Evolutionary conservation across 331 rosid genomes (phyloP).

Genomic region (Malus hybrid): DNA sequence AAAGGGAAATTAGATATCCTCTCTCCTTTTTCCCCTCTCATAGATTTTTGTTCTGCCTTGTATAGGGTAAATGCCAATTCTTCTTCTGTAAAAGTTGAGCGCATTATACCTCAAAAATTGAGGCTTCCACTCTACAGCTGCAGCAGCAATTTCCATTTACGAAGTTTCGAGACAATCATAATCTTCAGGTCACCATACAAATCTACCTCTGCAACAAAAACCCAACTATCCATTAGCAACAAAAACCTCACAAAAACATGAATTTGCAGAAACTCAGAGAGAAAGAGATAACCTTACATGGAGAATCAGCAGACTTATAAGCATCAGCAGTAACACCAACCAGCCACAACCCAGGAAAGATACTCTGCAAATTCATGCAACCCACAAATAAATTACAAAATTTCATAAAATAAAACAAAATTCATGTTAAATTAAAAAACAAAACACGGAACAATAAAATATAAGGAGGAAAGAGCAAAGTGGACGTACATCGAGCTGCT

Average conservation of each 20-base stretch:
- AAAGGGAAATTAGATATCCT: slow-evolving; percentile 19
- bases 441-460: background rate
- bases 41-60: slow-evolving; percentile 4
- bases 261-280: background rate
- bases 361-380: slow-evolving; percentile 31
- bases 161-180: background rate
- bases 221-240: background rate
- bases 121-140: slow-evolving; percentile 11
- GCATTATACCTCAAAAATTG: slow-evolving; percentile 32
- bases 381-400: background rate
- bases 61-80: slow-evolving; percentile 15
- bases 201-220: slow-evolving; percentile 44
- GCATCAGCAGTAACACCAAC: slow-evolving; percentile 74
- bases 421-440: background rate
- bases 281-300: slow-evolving; percentile 48
- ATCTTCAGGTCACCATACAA: background rate
- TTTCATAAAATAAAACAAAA: background rate
- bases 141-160: background rate
- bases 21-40: slow-evolving; percentile 1
- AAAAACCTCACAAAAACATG: background rate
- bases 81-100: slow-evolving; percentile 45
- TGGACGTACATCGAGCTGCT: slow-evolving; percentile 70
- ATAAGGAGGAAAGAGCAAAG: background rate
- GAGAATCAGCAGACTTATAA: slow-evolving; percentile 52
- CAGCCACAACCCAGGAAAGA: slow-evolving; percentile 89